Evolutionary conservation across 306 rosid species (phyloP), one percentile per base, ranked within the genome.

Genomic region (Ochetophila trinervis): DNA sequence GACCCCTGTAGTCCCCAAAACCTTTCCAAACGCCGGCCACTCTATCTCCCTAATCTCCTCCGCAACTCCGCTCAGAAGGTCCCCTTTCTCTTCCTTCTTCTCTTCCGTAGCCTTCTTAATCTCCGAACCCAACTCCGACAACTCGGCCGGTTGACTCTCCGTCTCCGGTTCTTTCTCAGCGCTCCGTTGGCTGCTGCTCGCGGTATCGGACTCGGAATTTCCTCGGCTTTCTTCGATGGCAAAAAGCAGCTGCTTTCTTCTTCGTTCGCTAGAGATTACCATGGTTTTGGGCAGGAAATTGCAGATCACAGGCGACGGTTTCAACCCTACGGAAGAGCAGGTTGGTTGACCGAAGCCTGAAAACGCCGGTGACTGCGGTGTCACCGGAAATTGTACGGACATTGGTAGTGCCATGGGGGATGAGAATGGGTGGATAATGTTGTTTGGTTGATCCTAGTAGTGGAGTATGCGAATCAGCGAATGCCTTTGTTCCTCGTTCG

Each of bases 1-100:
- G 8, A 89, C 96, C 10, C 96, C 87, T 1, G 88, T 87, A n/a
- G 96, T 93, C 1, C 94, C 94, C 78, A 93, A 73, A 1, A 93
- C 96, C 78, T 87, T 93, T 0, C 88, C 88, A 24, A 93, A 89
- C 22, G 73, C 80, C 0, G 98, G 98, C 96, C 98, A 93, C 61
- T 89, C 96, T 42, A 93, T 87, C 83, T 89, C 84, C 60, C 56
- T 74, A 16, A 87, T 77, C 86, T 93, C 98, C 67, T 77, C 76
- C 34, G 73, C 86, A 71, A 93, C 97, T 57, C 98, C 98, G 22
- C 82, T 71, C 65, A 75, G 60, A 56, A 89, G 58, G 32, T 53
- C 81, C 0, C 77, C 84, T 55, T 76, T 59, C 62, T 49, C 77
- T 58, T 40, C 86, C 76, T 87, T 87, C 73, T 81, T 78, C 79